These are phyloP conservation scores for Austroboletus novae-zelandiae DNA, from an alignment of 1,284 basidiomycete species.

Conservation along the genomic window DNA sequence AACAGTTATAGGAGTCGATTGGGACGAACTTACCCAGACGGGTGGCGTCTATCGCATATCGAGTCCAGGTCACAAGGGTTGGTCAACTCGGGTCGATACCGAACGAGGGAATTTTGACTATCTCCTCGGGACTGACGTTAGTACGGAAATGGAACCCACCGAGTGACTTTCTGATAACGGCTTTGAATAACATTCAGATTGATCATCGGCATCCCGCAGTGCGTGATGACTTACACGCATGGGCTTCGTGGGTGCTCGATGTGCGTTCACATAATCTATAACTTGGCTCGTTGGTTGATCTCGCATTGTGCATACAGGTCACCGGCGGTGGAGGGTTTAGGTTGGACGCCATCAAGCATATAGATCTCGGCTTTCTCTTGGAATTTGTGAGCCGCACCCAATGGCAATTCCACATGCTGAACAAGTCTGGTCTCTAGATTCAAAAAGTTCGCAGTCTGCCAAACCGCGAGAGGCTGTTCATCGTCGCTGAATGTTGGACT, in stretches of 20 bases:
- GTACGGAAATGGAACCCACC: slow-evolving; percentile 17
- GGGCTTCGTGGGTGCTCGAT: slow-evolving; percentile 72
- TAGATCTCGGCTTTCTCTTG: slow-evolving; percentile 63
- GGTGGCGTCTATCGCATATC: slow-evolving; percentile 64
- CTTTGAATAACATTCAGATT: slow-evolving; percentile 46
- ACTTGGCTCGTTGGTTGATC: not conserved
- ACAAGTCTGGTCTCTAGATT: slow-evolving; percentile 39
- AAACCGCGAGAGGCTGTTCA: slow-evolving; percentile 53
- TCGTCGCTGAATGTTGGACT: slow-evolving; percentile 77
- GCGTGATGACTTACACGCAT: slow-evolving; percentile 58
- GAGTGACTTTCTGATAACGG: not conserved
- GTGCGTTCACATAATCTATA: slow-evolving; percentile 35
- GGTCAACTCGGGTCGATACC: slow-evolving; percentile 66
- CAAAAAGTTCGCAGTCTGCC: slow-evolving; percentile 44
- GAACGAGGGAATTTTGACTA: slow-evolving; percentile 82
- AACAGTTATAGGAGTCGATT: slow-evolving; percentile 69
- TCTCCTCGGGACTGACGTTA: slow-evolving; percentile 69
- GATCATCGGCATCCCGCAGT: slow-evolving; percentile 86
- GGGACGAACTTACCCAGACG: slow-evolving; percentile 69
- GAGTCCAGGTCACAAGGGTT: slow-evolving; percentile 56
- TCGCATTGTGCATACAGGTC: slow-evolving; percentile 42
- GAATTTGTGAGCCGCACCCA: slow-evolving; percentile 49
- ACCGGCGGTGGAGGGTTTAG: slow-evolving; percentile 82
- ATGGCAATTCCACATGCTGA: not conserved
- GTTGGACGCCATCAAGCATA: slow-evolving; percentile 87